Evolutionary conservation across 2,329 filamentous ascomycete species (phyloP), one percentile per base, ranked within the genome.

Genomic region (Fonsecaea nubica): DNA sequence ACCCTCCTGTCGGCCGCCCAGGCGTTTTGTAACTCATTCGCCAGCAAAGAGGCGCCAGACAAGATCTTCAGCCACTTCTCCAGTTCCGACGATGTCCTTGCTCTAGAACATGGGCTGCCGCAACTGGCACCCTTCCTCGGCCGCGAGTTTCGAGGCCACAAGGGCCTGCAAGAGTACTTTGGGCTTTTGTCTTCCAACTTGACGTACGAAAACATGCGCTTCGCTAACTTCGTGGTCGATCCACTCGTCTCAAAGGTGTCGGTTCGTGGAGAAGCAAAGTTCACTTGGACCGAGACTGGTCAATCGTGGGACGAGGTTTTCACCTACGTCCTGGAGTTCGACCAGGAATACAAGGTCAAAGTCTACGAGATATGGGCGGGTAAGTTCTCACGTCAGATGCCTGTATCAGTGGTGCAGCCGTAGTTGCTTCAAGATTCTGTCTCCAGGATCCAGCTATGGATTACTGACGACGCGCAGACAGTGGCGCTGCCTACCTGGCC

Each of bases 401-500:
- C 40, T 42, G 40, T 42, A 8, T 42, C 18, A n/a, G 45, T 10
- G 45, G 9, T 50, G 18, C n/a, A 12, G 15, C 25, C 25, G 3
- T 1, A 50, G 12, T 21, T 25, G 45, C 21, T 30, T 25, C 45
- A 9, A 25, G 18, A 50, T 50, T 50, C 45, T 25, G 5, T 50
- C 45, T 6, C n/a, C 18, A 3, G 3, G 45, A 25, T 4, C 35
- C 40, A 33, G 32, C 32, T 59, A 52, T 35, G 45, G 18, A 21
- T 9, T 50, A 50, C 57, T 59, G 36, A 59, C 30, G n/a, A 36
- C 25, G 33, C 35, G 15, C 36, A 61, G 80, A 81, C 76, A 79
- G 77, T 2, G 80, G 79, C 21, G 80, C 80, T 38, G 79, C 78
- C 32, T 80, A 80, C 74, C 72, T 81, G 64, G 80, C 80, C 30